Percentiles rank a stretch among this genome's conserved stretches.
These are phyloP conservation scores for Rhizopogon vulgaris DNA, from an alignment of 768 basidiomycete species.

Conservation along the genomic window DNA sequence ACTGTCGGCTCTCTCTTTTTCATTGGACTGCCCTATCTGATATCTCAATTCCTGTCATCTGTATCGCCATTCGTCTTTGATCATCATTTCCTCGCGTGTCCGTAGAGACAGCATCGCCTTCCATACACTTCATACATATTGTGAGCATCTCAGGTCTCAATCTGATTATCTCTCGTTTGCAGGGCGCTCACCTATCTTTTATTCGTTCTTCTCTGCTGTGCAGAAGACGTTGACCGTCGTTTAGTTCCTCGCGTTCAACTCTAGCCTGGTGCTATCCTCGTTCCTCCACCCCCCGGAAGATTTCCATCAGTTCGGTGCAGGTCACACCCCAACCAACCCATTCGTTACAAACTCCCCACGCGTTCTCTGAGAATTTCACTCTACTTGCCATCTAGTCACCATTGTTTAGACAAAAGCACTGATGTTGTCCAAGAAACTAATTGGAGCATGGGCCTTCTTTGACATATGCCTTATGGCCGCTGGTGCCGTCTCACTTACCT, in stretches of 20 bases:
- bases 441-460: conserved; percentile 68
- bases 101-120: background rate
- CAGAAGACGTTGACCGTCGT: conserved; percentile 70
- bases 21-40: background rate
- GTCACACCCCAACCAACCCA: conserved; percentile 3
- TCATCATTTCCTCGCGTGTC: background rate
- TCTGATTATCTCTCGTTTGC: background rate
- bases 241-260: conserved; percentile 27
- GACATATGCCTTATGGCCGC: conserved; percentile 67
- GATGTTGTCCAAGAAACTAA: conserved; percentile 71
- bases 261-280: conserved; percentile 35
- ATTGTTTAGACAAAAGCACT: conserved; percentile 2
- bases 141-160: background rate
- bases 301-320: conserved; percentile 14
- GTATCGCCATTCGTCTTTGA: background rate
- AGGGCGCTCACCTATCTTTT: background rate
- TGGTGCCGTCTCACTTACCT: conserved; percentile 54
- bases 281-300: conserved; percentile 49
- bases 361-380: background rate
- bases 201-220: conserved; percentile 30
- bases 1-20: background rate
- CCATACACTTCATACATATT: background rate
- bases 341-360: conserved; percentile 1
- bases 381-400: background rate
- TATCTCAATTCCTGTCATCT: background rate